Evolutionary conservation across 192 early-diverging fungal species (phyloP).

Genomic region (Coemansia sp.): DNA sequence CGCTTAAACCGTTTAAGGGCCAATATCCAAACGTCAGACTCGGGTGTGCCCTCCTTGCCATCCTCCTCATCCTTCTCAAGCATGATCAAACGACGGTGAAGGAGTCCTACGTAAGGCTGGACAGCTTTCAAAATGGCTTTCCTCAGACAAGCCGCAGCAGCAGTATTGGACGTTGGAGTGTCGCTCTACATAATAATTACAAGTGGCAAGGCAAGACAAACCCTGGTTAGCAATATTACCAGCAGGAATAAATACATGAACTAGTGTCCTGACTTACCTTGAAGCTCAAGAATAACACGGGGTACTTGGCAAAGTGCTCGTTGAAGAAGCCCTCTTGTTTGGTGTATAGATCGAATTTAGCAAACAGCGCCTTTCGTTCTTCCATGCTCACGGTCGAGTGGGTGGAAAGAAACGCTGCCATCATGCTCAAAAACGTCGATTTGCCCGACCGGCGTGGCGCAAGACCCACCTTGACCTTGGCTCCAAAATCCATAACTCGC

Average conservation of each 20-base stretch:
- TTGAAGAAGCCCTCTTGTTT: neutral
- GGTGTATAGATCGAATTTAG: neutral
- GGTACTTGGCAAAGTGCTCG: conserved; percentile 1
- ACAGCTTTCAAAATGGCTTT: neutral
- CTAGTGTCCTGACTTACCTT: neutral
- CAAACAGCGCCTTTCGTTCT: neutral
- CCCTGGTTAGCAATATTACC: neutral
- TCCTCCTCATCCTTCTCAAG: neutral
- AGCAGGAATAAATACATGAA: neutral
- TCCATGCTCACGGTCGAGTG: neutral
- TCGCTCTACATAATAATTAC: neutral
- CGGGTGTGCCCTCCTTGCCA: neutral
- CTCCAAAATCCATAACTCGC: neutral
- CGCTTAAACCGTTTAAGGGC: neutral
- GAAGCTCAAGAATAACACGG: neutral
- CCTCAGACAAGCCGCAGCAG: neutral
- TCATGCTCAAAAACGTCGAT: neutral
- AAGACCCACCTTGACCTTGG: neutral
- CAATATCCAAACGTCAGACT: neutral
- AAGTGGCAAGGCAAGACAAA: neutral
- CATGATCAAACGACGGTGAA: neutral
- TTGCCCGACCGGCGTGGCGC: neutral
- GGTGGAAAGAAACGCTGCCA: neutral
- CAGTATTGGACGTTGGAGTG: neutral
- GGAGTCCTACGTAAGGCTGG: neutral